Conservation (phyloP, 164 flowering plant genomes). For the Houttuynia cordata region DNA sequence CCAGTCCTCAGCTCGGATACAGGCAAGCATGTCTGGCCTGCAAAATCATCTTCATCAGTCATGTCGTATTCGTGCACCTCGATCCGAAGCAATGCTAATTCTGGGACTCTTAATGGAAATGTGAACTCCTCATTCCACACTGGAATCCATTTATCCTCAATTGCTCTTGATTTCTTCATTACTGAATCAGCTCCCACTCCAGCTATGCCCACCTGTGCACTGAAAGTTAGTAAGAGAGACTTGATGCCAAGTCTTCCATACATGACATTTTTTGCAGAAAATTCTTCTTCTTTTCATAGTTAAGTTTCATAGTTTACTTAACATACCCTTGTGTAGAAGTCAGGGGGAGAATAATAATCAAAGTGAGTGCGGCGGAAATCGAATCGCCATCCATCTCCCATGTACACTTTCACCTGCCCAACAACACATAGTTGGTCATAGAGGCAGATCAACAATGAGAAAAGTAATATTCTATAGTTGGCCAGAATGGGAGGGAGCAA, state of each 20-base stretch:
- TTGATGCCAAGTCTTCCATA: no score
- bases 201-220: slow-evolving; percentile 37
- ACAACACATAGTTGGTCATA: background rate
- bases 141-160: slow-evolving; percentile 22
- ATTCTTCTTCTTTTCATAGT: background rate
- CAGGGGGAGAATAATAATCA: slow-evolving; percentile 45
- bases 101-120: slow-evolving; percentile 37
- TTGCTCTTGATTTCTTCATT: slow-evolving; percentile 23
- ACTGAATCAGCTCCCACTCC: slow-evolving; percentile 33
- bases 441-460: background rate
- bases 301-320: background rate
- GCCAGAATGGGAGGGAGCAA: background rate
- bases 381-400: slow-evolving; percentile 46
- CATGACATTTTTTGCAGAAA: background rate
- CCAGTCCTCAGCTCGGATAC: slow-evolving; percentile 27
- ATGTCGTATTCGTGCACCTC: slow-evolving; percentile 42
- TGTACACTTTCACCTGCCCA: slow-evolving; percentile 28
- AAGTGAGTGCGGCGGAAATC: slow-evolving; percentile 38
- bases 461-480: background rate
- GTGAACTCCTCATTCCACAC: slow-evolving; percentile 32
- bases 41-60: slow-evolving; percentile 42
- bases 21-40: slow-evolving; percentile 36
- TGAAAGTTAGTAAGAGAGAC: background rate
- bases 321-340: slow-evolving; percentile 39
- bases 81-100: slow-evolving; percentile 38